A percentile compares a stretch with the other conserved stretches of the same genome.
Conservation (phyloP, 192 early-diverging fungal species). For the Backusella psychrophila region DNA sequence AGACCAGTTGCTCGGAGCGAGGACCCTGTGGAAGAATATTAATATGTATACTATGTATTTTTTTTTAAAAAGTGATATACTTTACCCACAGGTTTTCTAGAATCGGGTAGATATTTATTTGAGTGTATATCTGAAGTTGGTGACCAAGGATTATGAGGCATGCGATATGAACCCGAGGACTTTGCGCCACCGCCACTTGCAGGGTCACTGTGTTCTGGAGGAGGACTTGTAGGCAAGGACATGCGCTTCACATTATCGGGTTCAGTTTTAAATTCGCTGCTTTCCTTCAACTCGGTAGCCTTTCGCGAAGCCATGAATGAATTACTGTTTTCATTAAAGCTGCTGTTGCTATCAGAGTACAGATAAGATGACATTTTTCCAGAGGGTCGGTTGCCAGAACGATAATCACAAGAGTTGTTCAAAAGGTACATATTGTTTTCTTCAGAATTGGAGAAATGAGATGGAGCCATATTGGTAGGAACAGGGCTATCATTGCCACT, state of each 20-base stretch:
- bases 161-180: neutral
- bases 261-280: neutral
- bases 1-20: constrained; percentile 8
- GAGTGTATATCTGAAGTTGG: neutral
- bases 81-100: constrained; percentile 2
- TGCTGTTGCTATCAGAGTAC: neutral
- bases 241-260: neutral
- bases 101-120: neutral
- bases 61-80: neutral
- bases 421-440: constrained; percentile 23
- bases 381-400: neutral
- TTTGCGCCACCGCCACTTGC: neutral
- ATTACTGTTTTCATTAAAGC: neutral
- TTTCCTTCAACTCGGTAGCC: neutral
- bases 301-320: neutral
- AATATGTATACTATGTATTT: neutral
- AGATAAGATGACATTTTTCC: neutral
- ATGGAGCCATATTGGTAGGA: constrained; percentile 2
- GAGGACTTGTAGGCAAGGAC: constrained; percentile 16
- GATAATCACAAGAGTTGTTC: constrained; percentile 28
- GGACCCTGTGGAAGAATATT: neutral
- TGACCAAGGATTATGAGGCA: neutral
- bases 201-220: neutral
- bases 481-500: constrained; percentile 30
- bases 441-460: neutral